Conservation (phyloP, 176 grass and related monocot species). For the barley (Hordeum vulgare) region DNA sequence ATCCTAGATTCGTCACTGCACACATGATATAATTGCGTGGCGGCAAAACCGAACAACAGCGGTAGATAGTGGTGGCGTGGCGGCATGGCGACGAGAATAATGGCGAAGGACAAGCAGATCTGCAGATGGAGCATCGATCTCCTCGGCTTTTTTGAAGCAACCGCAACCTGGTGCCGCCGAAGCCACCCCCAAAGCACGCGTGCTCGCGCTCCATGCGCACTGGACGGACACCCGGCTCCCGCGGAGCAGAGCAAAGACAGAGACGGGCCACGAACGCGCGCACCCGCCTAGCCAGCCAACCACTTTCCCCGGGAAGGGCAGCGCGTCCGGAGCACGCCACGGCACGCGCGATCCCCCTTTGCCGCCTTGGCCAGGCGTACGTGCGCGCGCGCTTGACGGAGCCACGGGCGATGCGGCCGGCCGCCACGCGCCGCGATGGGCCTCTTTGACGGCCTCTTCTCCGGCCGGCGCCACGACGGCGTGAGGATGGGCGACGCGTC, state of each 20-base stretch:
- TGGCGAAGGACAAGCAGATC: not conserved
- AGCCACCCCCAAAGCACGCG: not conserved
- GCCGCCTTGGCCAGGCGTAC: slow-evolving; percentile 4
- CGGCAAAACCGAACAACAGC: not conserved
- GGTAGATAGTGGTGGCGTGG: not conserved
- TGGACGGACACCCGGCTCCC: not conserved
- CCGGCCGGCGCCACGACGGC: slow-evolving; percentile 8
- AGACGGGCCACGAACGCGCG: not conserved
- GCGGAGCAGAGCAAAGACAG: slow-evolving; percentile 1
- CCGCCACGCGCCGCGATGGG: slow-evolving; percentile 26
- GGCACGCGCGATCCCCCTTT: not conserved
- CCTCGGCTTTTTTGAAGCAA: not conserved
- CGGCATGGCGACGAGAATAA: not conserved
- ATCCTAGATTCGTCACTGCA: no score
- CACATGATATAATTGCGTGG: not conserved
- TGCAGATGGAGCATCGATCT: not conserved
- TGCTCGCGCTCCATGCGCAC: not conserved
- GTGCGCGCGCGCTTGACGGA: not conserved
- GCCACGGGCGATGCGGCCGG: slow-evolving; percentile 12
- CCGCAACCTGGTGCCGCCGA: not conserved
- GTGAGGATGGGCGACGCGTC: not conserved
- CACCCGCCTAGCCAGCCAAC: not conserved
- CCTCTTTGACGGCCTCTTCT: slow-evolving; percentile 56
- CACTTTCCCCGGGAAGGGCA: not conserved
- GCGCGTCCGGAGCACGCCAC: slow-evolving; percentile 8